Evolutionary conservation across 2,329 filamentous ascomycete genomes (phyloP), one percentile per base, ranked within the genome.

Genomic region (Teratosphaeriaceae sp.): DNA sequence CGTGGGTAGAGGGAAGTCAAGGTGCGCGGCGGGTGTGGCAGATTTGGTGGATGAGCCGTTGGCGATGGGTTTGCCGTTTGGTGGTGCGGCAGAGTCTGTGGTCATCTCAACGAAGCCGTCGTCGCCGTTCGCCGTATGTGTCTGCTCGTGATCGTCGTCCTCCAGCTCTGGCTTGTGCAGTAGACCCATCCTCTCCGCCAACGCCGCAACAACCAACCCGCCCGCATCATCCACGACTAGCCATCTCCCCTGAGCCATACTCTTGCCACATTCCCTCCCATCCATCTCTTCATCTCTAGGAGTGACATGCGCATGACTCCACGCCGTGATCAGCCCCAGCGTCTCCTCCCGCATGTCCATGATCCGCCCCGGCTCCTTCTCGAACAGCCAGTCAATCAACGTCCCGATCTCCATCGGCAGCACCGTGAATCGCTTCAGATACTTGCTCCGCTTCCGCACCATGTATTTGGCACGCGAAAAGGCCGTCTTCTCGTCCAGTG

Each of bases 401-500:
- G 80, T 75, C 0, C 81, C 75, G 12, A 94, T 80, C 58, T 96
- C 88, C 53, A 97, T 68, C 0, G 90, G 90, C 40, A 94, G 65
- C 1, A 92, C 79, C 0, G 85, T 87, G 59, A 98, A 97, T 11
- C 88, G 76, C 56, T 85, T 82, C 50, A 97, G 76, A 62, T 94
- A 97, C 66, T 98, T 98, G 62, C 83, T 89, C 51, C 86, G 84
- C 70, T 98, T 98, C 35, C 94, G 75, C 15, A 97, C 71, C 58
- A 92, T 95, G 67, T 98, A 98, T 65, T 98, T 98, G 33, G 90
- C 89, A 45, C 96, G 72, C 2, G 88, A 94, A 59, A 94, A 98
- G 0, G 81, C 76, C 0, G 92, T 97, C 73, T 98, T 98, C 68
- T 97, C 85, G 53, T 94, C 88, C 33, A 98, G 75, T 1, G 84